phyloP scores from a whole-genome alignment of 306 rosid genomes.

The Fagus sylvatica region DNA sequence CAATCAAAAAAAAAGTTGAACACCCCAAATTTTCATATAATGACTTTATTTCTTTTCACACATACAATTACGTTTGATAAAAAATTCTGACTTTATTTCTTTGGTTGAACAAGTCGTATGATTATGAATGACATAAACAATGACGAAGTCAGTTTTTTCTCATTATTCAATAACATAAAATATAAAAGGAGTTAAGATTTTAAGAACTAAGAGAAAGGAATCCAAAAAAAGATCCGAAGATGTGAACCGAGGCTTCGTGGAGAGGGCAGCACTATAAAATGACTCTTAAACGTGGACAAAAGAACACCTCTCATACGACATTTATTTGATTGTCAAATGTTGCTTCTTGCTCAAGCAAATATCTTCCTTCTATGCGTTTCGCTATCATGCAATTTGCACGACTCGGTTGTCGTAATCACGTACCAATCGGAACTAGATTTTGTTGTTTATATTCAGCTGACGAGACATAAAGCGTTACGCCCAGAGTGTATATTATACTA shows the following conservation, averaged over 20 bases:
- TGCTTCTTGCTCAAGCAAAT: conserved; percentile 16
- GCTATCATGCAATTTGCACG: not conserved
- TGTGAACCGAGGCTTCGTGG: not conserved
- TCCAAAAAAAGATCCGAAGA: not conserved
- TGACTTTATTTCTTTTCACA: too few relatives aligned
- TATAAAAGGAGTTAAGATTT: too few relatives aligned
- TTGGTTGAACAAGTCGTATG: too few relatives aligned
- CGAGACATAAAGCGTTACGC: not conserved
- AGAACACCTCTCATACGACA: not conserved
- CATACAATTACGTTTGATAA: too few relatives aligned
- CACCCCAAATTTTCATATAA: too few relatives aligned
- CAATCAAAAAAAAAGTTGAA: too few relatives aligned
- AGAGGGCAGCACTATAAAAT: not conserved
- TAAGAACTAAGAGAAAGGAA: too few relatives aligned
- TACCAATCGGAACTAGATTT: not conserved
- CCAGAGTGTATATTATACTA: not conserved
- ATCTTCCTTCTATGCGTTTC: not conserved
- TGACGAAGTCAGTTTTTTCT: too few relatives aligned
- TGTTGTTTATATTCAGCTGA: not conserved
- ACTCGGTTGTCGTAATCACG: not conserved
- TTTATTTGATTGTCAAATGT: not conserved
- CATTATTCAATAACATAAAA: too few relatives aligned
- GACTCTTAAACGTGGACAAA: not conserved
- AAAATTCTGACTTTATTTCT: too few relatives aligned
- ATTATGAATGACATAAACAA: too few relatives aligned